Evolutionary conservation across 257 asterid species (phyloP).

Genomic region (Petunia axillaris): DNA sequence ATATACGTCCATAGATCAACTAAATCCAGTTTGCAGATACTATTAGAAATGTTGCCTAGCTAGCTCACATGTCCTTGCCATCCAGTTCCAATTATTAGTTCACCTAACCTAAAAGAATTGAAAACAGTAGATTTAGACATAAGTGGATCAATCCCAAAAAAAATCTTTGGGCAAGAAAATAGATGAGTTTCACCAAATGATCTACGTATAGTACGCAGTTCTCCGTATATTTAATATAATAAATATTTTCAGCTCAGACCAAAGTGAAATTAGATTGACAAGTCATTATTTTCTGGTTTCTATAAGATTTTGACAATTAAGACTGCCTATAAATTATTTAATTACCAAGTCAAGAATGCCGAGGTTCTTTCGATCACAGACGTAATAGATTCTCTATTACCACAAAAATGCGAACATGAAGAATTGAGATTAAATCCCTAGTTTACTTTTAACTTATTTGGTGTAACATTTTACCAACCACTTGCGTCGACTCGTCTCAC

Average conservation of each 20-base stretch:
- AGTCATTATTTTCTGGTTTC: background rate
- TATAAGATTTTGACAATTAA: background rate
- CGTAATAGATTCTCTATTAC: slow-evolving; percentile 2
- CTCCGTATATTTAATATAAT: no score
- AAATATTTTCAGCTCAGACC: background rate
- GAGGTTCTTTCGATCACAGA: background rate
- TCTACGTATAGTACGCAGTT: background rate
- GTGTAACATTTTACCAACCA: background rate
- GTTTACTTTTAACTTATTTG: background rate
- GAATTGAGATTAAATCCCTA: background rate
- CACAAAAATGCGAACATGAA: slow-evolving; percentile 19
- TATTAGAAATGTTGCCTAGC: no score
- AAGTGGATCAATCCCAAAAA: background rate
- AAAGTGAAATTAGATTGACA: background rate
- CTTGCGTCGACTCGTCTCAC: background rate
- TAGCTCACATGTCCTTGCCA: no score
- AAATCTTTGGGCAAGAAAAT: background rate
- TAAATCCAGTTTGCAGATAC: no score
- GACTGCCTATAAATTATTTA: background rate
- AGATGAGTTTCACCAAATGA: background rate
- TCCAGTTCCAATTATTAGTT: slow-evolving; percentile 2
- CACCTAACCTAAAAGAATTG: slow-evolving; percentile 15
- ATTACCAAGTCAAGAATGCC: background rate
- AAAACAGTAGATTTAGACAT: background rate
- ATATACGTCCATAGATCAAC: no score